Base-by-base conservation (phyloP, 2,329 filamentous ascomycete species). In the Penicillium rolfsii region DNA sequence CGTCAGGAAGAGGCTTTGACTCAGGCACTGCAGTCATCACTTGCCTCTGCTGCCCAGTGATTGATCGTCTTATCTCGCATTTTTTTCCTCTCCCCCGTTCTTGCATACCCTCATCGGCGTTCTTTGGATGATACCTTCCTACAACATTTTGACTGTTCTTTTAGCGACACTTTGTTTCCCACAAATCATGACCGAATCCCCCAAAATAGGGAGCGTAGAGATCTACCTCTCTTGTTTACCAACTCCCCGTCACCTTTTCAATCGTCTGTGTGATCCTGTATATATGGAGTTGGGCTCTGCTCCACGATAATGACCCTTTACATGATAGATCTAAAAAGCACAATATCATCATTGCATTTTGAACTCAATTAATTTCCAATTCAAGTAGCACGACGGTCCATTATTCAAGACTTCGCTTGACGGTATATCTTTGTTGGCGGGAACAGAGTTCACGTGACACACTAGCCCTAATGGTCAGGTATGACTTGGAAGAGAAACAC, bases 1-100 rank as follows among this genome's bases (percentile, higher is more conserved):
- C 81, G 83, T 65, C 82, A 88, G 68, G 84, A 87, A 65, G 80
- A 85, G 68, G 83, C 82, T 45, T 70, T 86, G 41, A 72, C 77
- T 6, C 75, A 80, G 63, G 80, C 80, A 30, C 63, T 83, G 61
- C 69, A 77, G 56, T 67, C 60, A n/a, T 69, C 75, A 45, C 55
- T 74, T 52, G 67, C 73, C 12, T 65, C 71, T 52, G 54, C 64
- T 22, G 70, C 71, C 30, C 69, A 70, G 63, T 76, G 61, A 71
- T 63, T 36, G 26, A 19, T 16, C 40, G 16, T 14, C 46, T 16
- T 24, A 16, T 24, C 43, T 48, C 38, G 55, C 53, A 16, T 36
- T n/a, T 26, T 48, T 35, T 58, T n/a, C n/a, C n/a, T n/a, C 38
- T 46, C 26, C 60, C 63, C 35, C 36, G 53, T 61, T 48, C 12